phyloP scores from a whole-genome alignment of 306 rosid species.

The Astragalus membranaceus region DNA sequence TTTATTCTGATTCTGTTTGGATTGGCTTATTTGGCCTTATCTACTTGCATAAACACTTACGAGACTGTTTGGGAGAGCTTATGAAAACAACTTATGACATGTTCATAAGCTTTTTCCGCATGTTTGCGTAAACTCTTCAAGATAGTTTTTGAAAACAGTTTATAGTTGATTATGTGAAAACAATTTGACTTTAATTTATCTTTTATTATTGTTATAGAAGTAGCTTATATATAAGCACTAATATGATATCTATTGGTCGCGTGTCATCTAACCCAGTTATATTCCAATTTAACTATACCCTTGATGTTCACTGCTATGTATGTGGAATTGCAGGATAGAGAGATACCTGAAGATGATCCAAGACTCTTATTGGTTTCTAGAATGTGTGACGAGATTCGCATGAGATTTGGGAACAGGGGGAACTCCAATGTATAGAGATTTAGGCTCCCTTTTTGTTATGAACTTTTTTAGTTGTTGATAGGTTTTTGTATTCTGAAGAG shows the following conservation, averaged over 20 bases:
- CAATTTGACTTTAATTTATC: too few species aligned
- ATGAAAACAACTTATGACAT: too few species aligned
- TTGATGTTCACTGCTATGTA: neutral
- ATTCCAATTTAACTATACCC: neutral
- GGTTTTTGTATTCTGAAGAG: neutral
- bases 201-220: too few species aligned
- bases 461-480: slow-evolving; percentile 7
- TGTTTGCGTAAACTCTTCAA: too few species aligned
- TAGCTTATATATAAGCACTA: too few species aligned
- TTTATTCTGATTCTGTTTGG: neutral
- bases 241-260: neutral
- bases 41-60: too few species aligned
- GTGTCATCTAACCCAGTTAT: neutral
- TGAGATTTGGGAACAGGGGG: slow-evolving; percentile 31
- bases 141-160: too few species aligned
- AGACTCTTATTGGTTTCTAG: slow-evolving; percentile 51
- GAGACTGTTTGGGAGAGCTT: too few species aligned
- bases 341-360: slow-evolving; percentile 81
- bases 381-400: slow-evolving; percentile 28
- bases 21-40: too few species aligned
- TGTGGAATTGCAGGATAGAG: slow-evolving; percentile 49
- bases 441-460: neutral
- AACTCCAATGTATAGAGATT: neutral
- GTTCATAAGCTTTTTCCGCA: too few species aligned
- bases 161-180: too few species aligned